Percentiles rank a stretch among this genome's conserved stretches.
phyloP scores from a whole-genome alignment of 2,329 filamentous ascomycete genomes.

The Nemania diffusa region DNA sequence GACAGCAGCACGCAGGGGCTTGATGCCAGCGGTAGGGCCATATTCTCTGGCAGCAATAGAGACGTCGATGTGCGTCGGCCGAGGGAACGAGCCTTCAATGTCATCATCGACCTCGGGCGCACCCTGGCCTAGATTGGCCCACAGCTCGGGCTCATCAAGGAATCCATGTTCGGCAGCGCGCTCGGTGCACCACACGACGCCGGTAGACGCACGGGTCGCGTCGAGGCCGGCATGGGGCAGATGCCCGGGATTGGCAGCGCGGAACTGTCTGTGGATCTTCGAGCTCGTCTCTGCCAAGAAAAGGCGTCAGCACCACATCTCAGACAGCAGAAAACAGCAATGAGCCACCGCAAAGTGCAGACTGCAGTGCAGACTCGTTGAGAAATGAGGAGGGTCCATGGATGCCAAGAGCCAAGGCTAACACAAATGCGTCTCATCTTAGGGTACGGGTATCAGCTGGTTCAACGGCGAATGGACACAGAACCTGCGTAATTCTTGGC shows the following conservation, averaged over 20 bases:
- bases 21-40: conserved; percentile 93
- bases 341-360: conserved; percentile 31
- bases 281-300: conserved; percentile 76
- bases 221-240: conserved; percentile 91
- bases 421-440: conserved; percentile 37
- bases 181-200: conserved; percentile 93
- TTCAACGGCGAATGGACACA: conserved; percentile 15
- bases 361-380: conserved; percentile 7
- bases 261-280: conserved; percentile 88
- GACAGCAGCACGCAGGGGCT: conserved; percentile 86
- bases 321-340: conserved; percentile 3
- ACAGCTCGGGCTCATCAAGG: conserved; percentile 79
- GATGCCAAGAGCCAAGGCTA: conserved; percentile 47
- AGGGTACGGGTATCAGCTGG: conserved; percentile 21
- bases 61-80: conserved; percentile 82
- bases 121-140: conserved; percentile 95
- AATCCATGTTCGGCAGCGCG: conserved; percentile 90
- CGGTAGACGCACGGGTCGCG: conserved; percentile 86
- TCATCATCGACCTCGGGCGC: conserved; percentile 94
- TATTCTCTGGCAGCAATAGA: conserved; percentile 86
- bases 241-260: conserved; percentile 89
- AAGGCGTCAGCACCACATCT: conserved; percentile 37
- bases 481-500: conserved; percentile 39
- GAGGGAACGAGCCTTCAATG: conserved; percentile 87
- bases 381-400: conserved; percentile 20